Evolutionary conservation across 805 yeast genomes (phyloP), one percentile per base, ranked within the genome.

Genomic region (Candida sanyiensis): DNA sequence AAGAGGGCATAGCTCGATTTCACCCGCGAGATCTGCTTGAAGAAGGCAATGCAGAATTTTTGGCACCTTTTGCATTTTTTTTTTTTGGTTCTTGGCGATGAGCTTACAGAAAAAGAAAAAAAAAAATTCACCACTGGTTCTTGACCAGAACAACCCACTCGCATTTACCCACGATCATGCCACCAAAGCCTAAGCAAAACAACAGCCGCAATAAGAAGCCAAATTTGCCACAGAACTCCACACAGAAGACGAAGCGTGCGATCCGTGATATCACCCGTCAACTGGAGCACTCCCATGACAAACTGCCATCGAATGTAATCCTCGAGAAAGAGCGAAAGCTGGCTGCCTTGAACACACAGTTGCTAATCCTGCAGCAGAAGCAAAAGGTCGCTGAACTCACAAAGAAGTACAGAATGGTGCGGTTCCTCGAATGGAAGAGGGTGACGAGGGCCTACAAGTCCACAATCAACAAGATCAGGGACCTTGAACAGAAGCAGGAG

Each of bases 351-450:
- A 67, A 72, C 36, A 61, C 67, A 5, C 88, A 84, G 52, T 64
- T 83, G 39, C 65, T 65, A 33, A 66, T 67, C 28, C 72, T 75
- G 13, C 68, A 70, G 43, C 44, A 59, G 27, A 61, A 62, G 22
- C 62, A 66, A 33, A 69, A 65, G 47, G 72, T 74, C 13, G 72
- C 69, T 46, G 68, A 72, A 38, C 62, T 68, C 28, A 75, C 86
- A 10, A 73, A 78, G 49, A 84, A 81, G 62, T 93, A 93, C 58
- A 96, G 87, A 57, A 88, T 87, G 89, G 87, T 93, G 35, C 73
- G 90, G 48, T 93, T 93, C 57, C 86, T 93, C 46, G 97, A 89
- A 60, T 77, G 73, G 55, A 86, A 87, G 64, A 89, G 88, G 69
- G 93, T 96, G 1, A 49, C 75, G 19, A 73, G 95, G 55, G 73